These are phyloP conservation scores for Daucus carota DNA, from an alignment of 129 eudicot species.

Conservation along the genomic window DNA sequence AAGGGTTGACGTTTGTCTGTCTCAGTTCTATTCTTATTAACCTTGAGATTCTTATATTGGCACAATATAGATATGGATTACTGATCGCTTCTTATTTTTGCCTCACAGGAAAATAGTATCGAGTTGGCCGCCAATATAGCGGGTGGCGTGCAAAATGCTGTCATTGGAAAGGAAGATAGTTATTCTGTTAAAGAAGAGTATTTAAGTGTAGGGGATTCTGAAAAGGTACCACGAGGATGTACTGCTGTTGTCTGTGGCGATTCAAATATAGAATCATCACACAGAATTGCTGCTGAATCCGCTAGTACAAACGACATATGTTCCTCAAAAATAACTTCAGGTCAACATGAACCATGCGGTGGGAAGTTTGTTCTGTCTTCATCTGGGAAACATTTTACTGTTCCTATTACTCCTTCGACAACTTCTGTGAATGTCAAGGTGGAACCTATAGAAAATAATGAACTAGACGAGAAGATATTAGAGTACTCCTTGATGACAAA, in stretches of 20 bases:
- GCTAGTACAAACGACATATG: slow-evolving; percentile 9
- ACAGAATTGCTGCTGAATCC: background rate
- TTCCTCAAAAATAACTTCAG: slow-evolving; percentile 12
- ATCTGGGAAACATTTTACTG: slow-evolving; percentile 16
- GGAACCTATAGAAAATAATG: slow-evolving; percentile 38
- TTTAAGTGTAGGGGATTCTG: background rate
- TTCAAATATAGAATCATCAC: slow-evolving; percentile 13
- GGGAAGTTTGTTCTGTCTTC: slow-evolving; percentile 15
- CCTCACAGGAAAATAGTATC: slow-evolving; percentile 30
- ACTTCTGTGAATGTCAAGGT: slow-evolving; percentile 35
- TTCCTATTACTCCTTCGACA: slow-evolving; percentile 13
- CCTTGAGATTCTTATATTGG: background rate
- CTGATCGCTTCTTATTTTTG: slow-evolving; percentile 2
- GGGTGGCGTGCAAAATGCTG: slow-evolving; percentile 18
- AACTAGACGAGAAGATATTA: slow-evolving; percentile 17
- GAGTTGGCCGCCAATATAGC: slow-evolving; percentile 6
- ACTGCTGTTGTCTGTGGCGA: slow-evolving; percentile 15
- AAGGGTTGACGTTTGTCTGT: background rate
- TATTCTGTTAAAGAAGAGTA: background rate
- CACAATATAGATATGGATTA: background rate
- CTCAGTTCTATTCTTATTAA: background rate
- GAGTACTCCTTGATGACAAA: slow-evolving; percentile 6
- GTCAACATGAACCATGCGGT: slow-evolving; percentile 2
- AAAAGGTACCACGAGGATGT: background rate
- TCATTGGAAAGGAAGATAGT: slow-evolving; percentile 14